A percentile compares a stretch with the other conserved stretches of the same genome.
phyloP scores from a whole-genome alignment of 345 rosid genomes.

The Erucastrum elatum region DNA sequence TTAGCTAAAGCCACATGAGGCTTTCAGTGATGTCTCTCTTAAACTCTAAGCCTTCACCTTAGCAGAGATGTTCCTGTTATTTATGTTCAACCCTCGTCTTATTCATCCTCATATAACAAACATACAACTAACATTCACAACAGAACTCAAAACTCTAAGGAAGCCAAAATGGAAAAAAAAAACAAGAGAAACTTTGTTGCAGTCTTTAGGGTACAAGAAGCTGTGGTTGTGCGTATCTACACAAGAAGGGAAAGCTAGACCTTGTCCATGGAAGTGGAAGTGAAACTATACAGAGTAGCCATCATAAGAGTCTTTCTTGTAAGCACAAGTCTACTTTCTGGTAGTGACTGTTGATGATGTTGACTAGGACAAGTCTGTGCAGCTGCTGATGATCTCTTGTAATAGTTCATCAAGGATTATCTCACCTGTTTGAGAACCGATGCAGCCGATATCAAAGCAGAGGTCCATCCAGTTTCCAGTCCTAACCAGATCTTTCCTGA shows the following conservation, averaged over 20 bases:
- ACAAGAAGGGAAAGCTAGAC: slow-evolving; percentile 20
- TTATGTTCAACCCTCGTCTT: slow-evolving; percentile 23
- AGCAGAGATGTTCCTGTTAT: slow-evolving; percentile 12
- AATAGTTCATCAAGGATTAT: slow-evolving; percentile 62
- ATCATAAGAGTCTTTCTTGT: slow-evolving; percentile 9
- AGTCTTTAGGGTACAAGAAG: neutral
- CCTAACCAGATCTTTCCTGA: slow-evolving; percentile 66
- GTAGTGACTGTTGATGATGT: slow-evolving; percentile 5
- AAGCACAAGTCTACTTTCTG: slow-evolving; percentile 15
- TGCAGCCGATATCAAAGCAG: slow-evolving; percentile 43
- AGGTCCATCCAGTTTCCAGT: slow-evolving; percentile 72
- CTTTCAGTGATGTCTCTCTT: neutral
- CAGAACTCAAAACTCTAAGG: slow-evolving; percentile 28
- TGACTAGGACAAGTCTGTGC: slow-evolving; percentile 17
- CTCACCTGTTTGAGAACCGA: slow-evolving; percentile 55
- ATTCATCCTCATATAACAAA: slow-evolving; percentile 27
- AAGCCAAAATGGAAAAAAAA: slow-evolving; percentile 20
- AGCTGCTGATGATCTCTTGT: slow-evolving; percentile 52
- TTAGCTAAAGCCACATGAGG: neutral
- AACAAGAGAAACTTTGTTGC: slow-evolving; percentile 6
- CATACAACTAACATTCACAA: slow-evolving; percentile 30
- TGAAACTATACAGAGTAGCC: slow-evolving; percentile 30
- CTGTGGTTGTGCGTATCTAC: slow-evolving; percentile 35
- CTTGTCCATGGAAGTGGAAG: slow-evolving; percentile 20
- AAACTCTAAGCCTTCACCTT: slow-evolving; percentile 34